These are phyloP conservation scores for Neoascochyta sp. DNA, from an alignment of 2,329 filamentous ascomycete species.

Conservation along the genomic window DNA sequence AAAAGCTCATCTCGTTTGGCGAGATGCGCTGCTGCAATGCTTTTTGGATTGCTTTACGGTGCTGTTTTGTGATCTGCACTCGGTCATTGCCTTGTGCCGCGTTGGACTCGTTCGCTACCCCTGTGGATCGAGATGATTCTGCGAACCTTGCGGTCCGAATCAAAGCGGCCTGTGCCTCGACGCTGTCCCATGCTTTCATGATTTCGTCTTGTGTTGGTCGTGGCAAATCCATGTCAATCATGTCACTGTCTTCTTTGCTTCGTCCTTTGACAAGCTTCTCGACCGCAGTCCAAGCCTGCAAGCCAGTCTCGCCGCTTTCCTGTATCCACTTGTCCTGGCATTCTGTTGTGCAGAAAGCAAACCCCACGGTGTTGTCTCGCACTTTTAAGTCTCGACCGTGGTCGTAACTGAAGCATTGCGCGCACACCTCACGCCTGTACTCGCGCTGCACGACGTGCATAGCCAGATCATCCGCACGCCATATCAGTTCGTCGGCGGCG, in stretches of 20 bases:
- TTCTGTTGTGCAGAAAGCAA: conserved; percentile 42
- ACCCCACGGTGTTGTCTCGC: conserved; percentile 38
- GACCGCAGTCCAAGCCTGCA: conserved; percentile 35
- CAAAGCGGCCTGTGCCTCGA: conserved; percentile 20
- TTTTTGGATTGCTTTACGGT: conserved; percentile 29
- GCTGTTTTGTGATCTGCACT: conserved; percentile 29
- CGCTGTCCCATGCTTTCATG: conserved; percentile 23
- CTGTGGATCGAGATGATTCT: conserved; percentile 2
- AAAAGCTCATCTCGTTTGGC: conserved; percentile 43
- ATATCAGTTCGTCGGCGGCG: conserved; percentile 34
- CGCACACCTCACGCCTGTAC: conserved; percentile 50
- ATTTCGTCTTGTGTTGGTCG: conserved; percentile 30
- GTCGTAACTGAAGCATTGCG: conserved; percentile 46
- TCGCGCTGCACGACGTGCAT: conserved; percentile 44
- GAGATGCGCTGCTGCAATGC: conserved; percentile 28
- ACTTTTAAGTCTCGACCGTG: conserved; percentile 42
- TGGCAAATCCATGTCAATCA: conserved; percentile 29
- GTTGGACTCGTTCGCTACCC: conserved; percentile 1
- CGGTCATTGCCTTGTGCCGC: not conserved
- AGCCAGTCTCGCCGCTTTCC: conserved; percentile 22
- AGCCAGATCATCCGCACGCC: conserved; percentile 37
- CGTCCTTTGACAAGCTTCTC: conserved; percentile 31
- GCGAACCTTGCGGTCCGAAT: conserved; percentile 24
- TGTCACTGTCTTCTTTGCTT: conserved; percentile 33
- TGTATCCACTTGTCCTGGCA: conserved; percentile 40